These are phyloP conservation scores for Psilocybe tampanensis DNA, from an alignment of 768 basidiomycete species.

Conservation along the genomic window DNA sequence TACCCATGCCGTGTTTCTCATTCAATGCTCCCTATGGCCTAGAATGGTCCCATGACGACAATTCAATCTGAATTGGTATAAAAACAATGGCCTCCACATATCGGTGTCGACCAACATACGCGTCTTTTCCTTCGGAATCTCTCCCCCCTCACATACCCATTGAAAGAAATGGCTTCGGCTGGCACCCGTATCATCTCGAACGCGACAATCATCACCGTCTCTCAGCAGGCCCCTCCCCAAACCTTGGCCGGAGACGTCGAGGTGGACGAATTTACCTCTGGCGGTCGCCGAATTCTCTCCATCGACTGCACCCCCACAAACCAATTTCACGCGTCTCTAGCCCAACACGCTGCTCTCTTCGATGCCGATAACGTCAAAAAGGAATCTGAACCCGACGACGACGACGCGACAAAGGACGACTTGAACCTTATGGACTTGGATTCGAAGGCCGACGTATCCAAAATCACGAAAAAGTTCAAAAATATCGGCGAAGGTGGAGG, in stretches of 20 bases:
- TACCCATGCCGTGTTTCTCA: not conserved
- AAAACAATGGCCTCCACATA: not conserved
- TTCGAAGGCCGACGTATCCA: slow-evolving; percentile 7
- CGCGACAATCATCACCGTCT: slow-evolving; percentile 13
- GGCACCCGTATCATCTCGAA: not conserved
- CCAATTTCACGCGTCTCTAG: not conserved
- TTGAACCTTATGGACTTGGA: slow-evolving; percentile 11
- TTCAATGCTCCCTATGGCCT: not conserved
- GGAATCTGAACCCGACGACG: slow-evolving; percentile 7
- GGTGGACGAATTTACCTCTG: slow-evolving; percentile 8
- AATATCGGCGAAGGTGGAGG: slow-evolving; percentile 1
- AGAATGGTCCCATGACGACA: not conserved
- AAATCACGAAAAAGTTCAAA: slow-evolving; percentile 9
- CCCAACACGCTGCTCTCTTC: not conserved
- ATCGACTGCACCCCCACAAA: slow-evolving; percentile 7
- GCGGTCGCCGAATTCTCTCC: slow-evolving; percentile 7
- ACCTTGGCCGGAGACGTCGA: slow-evolving; percentile 4
- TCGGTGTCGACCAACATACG: not conserved
- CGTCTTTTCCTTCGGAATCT: not conserved
- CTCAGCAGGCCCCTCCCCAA: slow-evolving; percentile 10
- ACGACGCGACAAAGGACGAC: not conserved
- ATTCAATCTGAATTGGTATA: not conserved
- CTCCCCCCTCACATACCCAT: not conserved
- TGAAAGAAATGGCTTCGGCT: slow-evolving; percentile 1
- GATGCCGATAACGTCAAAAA: not conserved